Evolutionary conservation across 2,329 filamentous ascomycete genomes (phyloP).

Genomic region (Thielaviopsis ethacetica): DNA sequence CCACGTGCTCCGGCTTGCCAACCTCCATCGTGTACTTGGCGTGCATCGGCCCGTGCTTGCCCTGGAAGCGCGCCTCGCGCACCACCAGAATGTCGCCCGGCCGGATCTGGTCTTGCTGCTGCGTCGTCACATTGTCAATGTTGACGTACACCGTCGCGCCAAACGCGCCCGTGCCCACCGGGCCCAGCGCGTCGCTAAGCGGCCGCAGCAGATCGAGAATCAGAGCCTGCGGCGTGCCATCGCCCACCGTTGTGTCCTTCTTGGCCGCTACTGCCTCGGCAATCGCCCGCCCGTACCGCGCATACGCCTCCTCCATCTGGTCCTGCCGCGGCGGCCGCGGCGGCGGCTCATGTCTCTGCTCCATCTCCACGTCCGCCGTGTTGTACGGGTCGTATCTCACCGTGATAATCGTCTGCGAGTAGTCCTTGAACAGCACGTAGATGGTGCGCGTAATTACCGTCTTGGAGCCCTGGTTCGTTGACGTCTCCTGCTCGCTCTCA

Average conservation of each 20-base stretch:
- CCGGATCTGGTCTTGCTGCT: conserved; percentile 83
- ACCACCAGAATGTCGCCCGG: conserved; percentile 85
- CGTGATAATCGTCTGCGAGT: conserved; percentile 82
- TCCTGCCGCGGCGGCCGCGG: conserved; percentile 75
- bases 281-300: conserved; percentile 65
- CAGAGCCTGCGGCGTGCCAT: conserved; percentile 65
- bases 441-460: conserved; percentile 62
- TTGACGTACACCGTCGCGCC: conserved; percentile 90
- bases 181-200: conserved; percentile 55
- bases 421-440: conserved; percentile 84
- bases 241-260: conserved; percentile 67
- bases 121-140: conserved; percentile 80
- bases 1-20: conserved; percentile 78
- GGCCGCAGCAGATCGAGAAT: conserved; percentile 65
- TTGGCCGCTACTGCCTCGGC: conserved; percentile 51
- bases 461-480: conserved; percentile 52
- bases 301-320: conserved; percentile 75
- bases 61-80: conserved; percentile 86
- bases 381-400: conserved; percentile 64
- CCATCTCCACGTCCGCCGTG: conserved; percentile 53
- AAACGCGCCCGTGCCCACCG: conserved; percentile 77
- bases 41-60: conserved; percentile 89
- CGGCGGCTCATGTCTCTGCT: conserved; percentile 75
- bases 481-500: conserved; percentile 64
- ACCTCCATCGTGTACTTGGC: conserved; percentile 83